Base-by-base conservation (phyloP, 306 rosid genomes). In the Hippophae rhamnoides region DNA sequence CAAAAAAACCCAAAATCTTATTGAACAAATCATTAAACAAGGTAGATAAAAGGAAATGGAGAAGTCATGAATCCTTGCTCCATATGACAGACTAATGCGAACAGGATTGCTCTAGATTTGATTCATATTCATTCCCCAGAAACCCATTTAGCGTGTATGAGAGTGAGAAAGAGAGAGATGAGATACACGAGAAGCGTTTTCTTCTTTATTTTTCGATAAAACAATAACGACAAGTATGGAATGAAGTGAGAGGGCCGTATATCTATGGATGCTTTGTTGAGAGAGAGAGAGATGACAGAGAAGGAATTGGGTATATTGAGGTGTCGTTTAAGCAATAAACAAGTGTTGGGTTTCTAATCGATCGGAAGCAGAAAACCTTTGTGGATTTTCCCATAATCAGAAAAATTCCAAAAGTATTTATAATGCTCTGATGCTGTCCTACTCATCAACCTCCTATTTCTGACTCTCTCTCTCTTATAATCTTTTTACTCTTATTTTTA, bases 51-150 rank as follows among this genome's bases (percentile, higher is more conserved):
- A 70, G 9, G 63, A 62, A 56, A 72, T 65, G 69, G 52, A 56
- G 47, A 43, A 52, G 50, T 58, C 41, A 61, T 47, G 27, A 64
- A 58, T 13, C 26, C 63, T 70, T 67, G 41, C 75, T 75, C 66
- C 51, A 73, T 73, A 82, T 74, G 85, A 76, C 52, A 66, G 68
- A 73, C 45, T 58, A 67, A 56, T 64, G 62, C 11, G 60, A 74
- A 71, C 71, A 68, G 81, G 84, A 82, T 54, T 40, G 54, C 64
- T 71, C 74, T 56, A 66, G 97, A 89, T 81, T 83, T 74, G 83
- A 77, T 62, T 57, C 73, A 75, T 68, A 72, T 68, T 48, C 75
- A 72, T 45, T 72, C 74, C 74, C 70, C 58, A 58, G 68, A 76
- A 70, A 72, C 78, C 47, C 77, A 58, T 55, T 31, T 41, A 55